Conservation (phyloP, 2,329 filamentous ascomycete species). For the Exophiala phaeomuriformis region DNA sequence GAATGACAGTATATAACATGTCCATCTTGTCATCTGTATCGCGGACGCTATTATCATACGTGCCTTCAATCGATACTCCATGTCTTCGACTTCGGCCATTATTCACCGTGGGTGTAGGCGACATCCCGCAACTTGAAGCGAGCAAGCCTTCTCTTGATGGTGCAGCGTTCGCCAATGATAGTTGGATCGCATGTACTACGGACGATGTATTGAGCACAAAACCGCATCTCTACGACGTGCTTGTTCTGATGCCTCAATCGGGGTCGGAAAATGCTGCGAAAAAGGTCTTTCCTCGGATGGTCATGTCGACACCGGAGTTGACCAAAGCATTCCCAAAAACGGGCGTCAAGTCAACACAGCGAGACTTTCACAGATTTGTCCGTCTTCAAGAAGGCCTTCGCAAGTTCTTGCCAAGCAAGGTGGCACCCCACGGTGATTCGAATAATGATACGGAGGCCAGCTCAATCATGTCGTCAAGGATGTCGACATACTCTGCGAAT, state of each 20-base stretch:
- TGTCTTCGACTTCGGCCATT: slow-evolving; percentile 65
- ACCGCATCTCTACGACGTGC: slow-evolving; percentile 76
- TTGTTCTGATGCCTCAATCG: slow-evolving; percentile 68
- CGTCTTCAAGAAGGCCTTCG: slow-evolving; percentile 58
- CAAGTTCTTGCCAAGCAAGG: slow-evolving; percentile 18
- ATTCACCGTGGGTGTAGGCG: slow-evolving; percentile 90
- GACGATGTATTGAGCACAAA: slow-evolving; percentile 89
- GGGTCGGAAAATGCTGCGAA: slow-evolving; percentile 49
- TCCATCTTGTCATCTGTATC: slow-evolving; percentile 90
- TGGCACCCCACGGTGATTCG: slow-evolving; percentile 25
- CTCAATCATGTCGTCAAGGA: slow-evolving; percentile 29
- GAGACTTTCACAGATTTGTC: slow-evolving; percentile 75
- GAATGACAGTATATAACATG: slow-evolving; percentile 69
- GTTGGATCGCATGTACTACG: slow-evolving; percentile 93
- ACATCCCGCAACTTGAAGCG: slow-evolving; percentile 65
- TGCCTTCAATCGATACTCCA: slow-evolving; percentile 56
- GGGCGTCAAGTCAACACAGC: slow-evolving; percentile 75
- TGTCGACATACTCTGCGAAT: slow-evolving; percentile 37
- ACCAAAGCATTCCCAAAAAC: slow-evolving; percentile 46
- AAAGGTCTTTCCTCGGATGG: slow-evolving; percentile 68
- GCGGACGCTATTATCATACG: slow-evolving; percentile 59
- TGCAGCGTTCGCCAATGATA: slow-evolving; percentile 40
- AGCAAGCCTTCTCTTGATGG: slow-evolving; percentile 31
- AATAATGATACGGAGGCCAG: slow-evolving; percentile 33
- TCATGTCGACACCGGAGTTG: slow-evolving; percentile 42